Evolutionary conservation across 305 asterid genomes (phyloP), one percentile per base, ranked within the genome.

Genomic region (Fraxinus dipetala): DNA sequence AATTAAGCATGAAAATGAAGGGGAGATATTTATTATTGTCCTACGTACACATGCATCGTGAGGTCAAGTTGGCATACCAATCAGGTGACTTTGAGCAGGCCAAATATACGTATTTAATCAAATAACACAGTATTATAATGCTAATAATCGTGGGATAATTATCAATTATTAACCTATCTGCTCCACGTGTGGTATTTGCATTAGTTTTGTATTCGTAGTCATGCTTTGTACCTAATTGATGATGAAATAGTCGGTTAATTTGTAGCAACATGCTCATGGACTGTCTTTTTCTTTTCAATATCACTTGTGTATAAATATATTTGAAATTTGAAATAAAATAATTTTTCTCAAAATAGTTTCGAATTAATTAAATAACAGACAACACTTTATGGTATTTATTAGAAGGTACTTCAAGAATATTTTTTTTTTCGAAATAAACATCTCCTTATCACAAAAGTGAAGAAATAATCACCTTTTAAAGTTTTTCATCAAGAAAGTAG

Each of bases 1-100:
- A 56, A 6, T 56, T 2, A 56, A 56, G 28, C 28, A 56, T 6
- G 28, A 20, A 56, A 56, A 20, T 56, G 67, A 56, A 9, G 11
- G 67, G 28, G 28, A 56, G 30, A 56, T 56, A n/a, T 18, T 18
- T 56, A 56, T 56, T 56, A 56, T 56, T 56, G 28, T 77, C 38
- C 24, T 56, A 26, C 28, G 8, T 56, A 81, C 82, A 79, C 85
- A 84, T 86, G 87, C 85, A 40, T 30, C 16, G 56, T 86, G 87
- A 76, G 81, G 83, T 83, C 85, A 86, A 79, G 20, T 77, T 61
- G 43, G 80, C 72, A 51, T 3, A 31, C 76, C 28, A 20, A 56
- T 56, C 11, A 56, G 28, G 30, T 18, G 67, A 6, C 7, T 20
- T 56, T 56, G 13, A 56, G 67, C 67, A n/a, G 75, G 77, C 79